A percentile compares a stretch with the other conserved stretches of the same genome.
Conservation (phyloP, 495 filamentous ascomycete genomes). For the Hamigera avellanea region DNA sequence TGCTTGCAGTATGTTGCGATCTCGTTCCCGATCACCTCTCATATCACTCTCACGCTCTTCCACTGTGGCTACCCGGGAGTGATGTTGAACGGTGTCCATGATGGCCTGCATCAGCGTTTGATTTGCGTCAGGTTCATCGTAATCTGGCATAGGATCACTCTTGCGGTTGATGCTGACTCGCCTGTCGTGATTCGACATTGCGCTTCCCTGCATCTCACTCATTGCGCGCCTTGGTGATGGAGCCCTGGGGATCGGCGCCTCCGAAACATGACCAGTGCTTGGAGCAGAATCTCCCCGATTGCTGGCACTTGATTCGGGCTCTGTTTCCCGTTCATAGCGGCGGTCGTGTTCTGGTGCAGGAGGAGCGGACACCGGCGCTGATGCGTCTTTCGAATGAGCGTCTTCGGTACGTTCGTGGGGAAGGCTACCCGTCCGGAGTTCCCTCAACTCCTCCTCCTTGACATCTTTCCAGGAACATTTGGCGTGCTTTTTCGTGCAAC, state of each 20-base stretch:
- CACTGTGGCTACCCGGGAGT: slow-evolving; percentile 22
- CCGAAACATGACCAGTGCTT: slow-evolving; percentile 8
- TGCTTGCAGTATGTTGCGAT: slow-evolving; percentile 12
- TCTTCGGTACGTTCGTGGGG: slow-evolving; percentile 13
- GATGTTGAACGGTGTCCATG: slow-evolving; percentile 33
- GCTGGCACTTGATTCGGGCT: slow-evolving; percentile 3
- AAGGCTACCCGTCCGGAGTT: slow-evolving; percentile 11
- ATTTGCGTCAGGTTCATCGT: slow-evolving; percentile 34
- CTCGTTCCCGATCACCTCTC: slow-evolving; percentile 1
- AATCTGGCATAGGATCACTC: slow-evolving; percentile 12
- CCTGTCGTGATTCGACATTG: slow-evolving; percentile 10
- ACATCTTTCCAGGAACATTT: slow-evolving; percentile 75
- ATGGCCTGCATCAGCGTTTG: slow-evolving; percentile 38
- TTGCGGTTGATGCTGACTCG: slow-evolving; percentile 8
- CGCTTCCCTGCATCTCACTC: slow-evolving; percentile 27
- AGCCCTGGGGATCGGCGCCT: slow-evolving; percentile 6
- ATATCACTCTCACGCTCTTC: slow-evolving; percentile 19
- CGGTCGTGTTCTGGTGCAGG: background rate
- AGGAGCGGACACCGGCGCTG: background rate
- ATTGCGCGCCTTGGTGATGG: slow-evolving; percentile 29
- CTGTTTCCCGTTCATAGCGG: background rate
- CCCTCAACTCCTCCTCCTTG: slow-evolving; percentile 53
- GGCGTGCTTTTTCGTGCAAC: slow-evolving; percentile 80
- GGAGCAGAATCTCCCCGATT: slow-evolving; percentile 26
- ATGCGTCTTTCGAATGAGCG: background rate